Conservation (phyloP, 2,329 filamentous ascomycete genomes). For the Tolypocladium amazonense region DNA sequence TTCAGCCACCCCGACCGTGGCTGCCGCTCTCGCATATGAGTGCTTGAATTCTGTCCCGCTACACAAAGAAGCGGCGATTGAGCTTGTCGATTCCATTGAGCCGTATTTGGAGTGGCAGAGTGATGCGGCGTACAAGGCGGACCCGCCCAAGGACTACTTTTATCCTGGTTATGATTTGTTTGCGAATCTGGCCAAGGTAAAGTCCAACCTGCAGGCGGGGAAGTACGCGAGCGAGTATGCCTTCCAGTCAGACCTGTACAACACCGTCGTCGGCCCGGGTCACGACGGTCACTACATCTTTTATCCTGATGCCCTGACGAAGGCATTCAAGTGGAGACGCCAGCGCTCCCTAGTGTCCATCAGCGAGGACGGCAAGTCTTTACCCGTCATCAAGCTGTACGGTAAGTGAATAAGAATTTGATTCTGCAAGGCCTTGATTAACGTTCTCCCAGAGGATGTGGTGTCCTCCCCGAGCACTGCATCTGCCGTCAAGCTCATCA, state of each 20-base stretch:
- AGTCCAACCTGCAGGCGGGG: conserved; percentile 26
- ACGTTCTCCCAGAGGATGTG: conserved; percentile 7
- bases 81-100: conserved; percentile 25
- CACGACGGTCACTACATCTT: conserved; percentile 54
- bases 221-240: conserved; percentile 41
- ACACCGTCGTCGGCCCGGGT: conserved; percentile 33
- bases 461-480: conserved; percentile 10
- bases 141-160: conserved; percentile 40
- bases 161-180: conserved; percentile 38
- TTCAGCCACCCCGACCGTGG: conserved; percentile 19
- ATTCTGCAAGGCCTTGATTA: not conserved
- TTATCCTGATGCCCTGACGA: conserved; percentile 6
- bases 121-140: conserved; percentile 34
- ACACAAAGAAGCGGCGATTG: conserved; percentile 19
- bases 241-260: conserved; percentile 43
- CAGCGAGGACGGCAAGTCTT: conserved; percentile 16
- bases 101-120: conserved; percentile 38
- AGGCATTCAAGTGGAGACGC: conserved; percentile 6
- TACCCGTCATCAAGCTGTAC: conserved; percentile 11
- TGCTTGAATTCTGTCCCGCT: conserved; percentile 29
- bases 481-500: conserved; percentile 13
- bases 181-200: conserved; percentile 32
- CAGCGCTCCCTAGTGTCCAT: conserved; percentile 27
- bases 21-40: conserved; percentile 23
- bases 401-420: conserved; percentile 2